Evolutionary conservation across 768 basidiomycete genomes (phyloP).

Genomic region (Tulasnella sp.): DNA sequence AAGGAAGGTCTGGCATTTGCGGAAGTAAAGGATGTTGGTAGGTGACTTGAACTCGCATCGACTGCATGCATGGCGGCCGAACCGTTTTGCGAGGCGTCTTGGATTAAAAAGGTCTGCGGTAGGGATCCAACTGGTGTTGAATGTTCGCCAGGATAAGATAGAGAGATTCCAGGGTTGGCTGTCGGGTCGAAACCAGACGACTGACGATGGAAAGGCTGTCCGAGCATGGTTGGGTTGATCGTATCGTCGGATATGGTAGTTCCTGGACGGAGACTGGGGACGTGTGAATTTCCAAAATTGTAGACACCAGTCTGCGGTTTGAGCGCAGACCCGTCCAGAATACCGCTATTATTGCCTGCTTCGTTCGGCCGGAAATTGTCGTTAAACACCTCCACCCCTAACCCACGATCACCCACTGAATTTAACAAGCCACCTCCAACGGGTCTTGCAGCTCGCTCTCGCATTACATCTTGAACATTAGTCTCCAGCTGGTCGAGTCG

Average conservation of each 20-base stretch:
- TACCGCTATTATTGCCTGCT: background rate
- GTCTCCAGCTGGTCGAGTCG: background rate
- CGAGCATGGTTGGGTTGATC: background rate
- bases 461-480: background rate
- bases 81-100: no score
- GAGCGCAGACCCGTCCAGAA: background rate
- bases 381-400: background rate
- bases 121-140: no score
- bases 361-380: background rate
- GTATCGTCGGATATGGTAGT: background rate
- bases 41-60: no score
- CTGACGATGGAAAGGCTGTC: background rate
- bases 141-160: no score
- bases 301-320: background rate
- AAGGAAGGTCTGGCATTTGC: no score
- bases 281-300: background rate
- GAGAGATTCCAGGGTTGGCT: no score
- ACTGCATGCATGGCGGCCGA: no score
- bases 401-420: background rate
- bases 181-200: no score
- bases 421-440: background rate
- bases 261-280: background rate
- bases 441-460: background rate
- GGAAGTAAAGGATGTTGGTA: no score
- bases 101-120: no score